phyloP scores from a whole-genome alignment of 768 basidiomycete species.

The Nidularia sp. region DNA sequence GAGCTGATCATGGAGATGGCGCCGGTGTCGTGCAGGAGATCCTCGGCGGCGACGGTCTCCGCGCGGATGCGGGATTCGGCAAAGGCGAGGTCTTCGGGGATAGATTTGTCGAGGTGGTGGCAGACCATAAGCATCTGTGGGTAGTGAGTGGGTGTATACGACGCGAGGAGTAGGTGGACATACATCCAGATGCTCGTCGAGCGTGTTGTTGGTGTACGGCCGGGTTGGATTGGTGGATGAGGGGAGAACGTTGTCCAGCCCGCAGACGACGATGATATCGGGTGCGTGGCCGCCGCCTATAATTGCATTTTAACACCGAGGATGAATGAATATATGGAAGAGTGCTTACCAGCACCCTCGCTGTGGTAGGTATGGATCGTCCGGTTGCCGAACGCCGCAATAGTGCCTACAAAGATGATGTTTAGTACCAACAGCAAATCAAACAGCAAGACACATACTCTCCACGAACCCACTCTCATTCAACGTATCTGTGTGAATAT shows the following conservation, averaged over 20 bases:
- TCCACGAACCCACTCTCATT: slow-evolving; percentile 98
- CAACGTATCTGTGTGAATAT: slow-evolving; percentile 95
- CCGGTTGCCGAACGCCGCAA: slow-evolving; percentile 82
- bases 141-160: not conserved
- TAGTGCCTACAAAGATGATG: slow-evolving; percentile 55
- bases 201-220: slow-evolving; percentile 85
- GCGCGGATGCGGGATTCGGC: slow-evolving; percentile 96
- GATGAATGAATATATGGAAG: not conserved
- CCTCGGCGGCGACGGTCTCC: slow-evolving; percentile 97
- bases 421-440: not conserved
- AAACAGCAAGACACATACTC: slow-evolving; percentile 41
- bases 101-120: slow-evolving; percentile 90
- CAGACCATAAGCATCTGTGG: slow-evolving; percentile 98
- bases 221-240: slow-evolving; percentile 97
- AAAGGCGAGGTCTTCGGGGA: slow-evolving; percentile 91
- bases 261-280: slow-evolving; percentile 97
- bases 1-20: slow-evolving; percentile 97
- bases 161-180: slow-evolving; percentile 15
- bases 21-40: slow-evolving; percentile 87
- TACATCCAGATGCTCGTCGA: slow-evolving; percentile 97
- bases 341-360: slow-evolving; percentile 77
- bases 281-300: slow-evolving; percentile 93
- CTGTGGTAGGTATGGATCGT: slow-evolving; percentile 98
- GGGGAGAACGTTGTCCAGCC: slow-evolving; percentile 83
- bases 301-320: not conserved